A percentile compares a stretch with the other conserved stretches of the same genome.
These are phyloP conservation scores for Metroxylon sagu DNA, from an alignment of 176 grass and related monocot genomes.

Conservation along the genomic window DNA sequence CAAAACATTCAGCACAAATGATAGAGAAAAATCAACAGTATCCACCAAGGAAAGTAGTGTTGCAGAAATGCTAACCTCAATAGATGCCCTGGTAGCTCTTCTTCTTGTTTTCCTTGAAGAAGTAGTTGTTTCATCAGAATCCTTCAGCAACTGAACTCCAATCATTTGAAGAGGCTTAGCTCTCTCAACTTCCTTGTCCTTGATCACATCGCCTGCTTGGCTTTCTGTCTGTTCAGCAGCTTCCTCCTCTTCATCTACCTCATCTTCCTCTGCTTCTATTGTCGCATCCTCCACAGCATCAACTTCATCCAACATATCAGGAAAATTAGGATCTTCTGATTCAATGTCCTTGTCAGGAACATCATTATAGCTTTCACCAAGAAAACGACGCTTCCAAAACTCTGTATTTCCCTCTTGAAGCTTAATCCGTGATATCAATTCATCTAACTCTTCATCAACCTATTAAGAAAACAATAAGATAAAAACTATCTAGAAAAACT, in stretches of 20 bases:
- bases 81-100: slow-evolving; percentile 24
- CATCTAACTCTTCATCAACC: slow-evolving; percentile 81
- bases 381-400: slow-evolving; percentile 82
- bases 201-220: slow-evolving; percentile 42
- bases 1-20: too few species aligned
- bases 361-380: slow-evolving; percentile 70
- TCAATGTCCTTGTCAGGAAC: slow-evolving; percentile 47
- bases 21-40: too few species aligned
- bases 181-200: slow-evolving; percentile 55
- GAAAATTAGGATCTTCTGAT: slow-evolving; percentile 34
- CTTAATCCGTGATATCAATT: slow-evolving; percentile 81
- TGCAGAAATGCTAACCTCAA: slow-evolving; percentile 10
- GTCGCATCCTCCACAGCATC: slow-evolving; percentile 39
- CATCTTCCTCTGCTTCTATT: slow-evolving; percentile 71
- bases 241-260: slow-evolving; percentile 73
- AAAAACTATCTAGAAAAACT: not conserved
- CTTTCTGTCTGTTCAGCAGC: slow-evolving; percentile 52
- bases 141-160: slow-evolving; percentile 75
- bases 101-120: slow-evolving; percentile 54
- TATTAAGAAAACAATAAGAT: slow-evolving; percentile 28
- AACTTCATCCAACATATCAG: slow-evolving; percentile 40
- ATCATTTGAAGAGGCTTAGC: slow-evolving; percentile 83
- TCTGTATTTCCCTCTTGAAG: slow-evolving; percentile 93
- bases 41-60: too few species aligned
- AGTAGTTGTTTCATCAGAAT: slow-evolving; percentile 51